Conservation (phyloP, 75 land plant genomes). For the Pinus albicaulis region DNA sequence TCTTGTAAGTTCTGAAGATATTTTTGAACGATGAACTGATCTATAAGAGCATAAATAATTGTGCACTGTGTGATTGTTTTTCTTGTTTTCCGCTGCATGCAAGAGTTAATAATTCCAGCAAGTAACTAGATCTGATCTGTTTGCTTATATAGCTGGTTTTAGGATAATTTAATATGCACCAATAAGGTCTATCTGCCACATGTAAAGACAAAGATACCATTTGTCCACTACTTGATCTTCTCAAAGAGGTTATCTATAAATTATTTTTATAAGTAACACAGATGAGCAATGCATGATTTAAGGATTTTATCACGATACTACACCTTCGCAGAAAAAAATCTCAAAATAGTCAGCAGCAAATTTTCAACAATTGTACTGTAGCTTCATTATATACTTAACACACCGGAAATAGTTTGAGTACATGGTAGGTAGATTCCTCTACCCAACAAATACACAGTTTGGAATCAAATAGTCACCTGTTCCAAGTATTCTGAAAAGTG, state of each 20-base stretch:
- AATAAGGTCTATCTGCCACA: not conserved
- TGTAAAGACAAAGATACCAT: too few relatives aligned
- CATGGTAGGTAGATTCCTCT: not conserved
- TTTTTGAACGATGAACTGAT: too few relatives aligned
- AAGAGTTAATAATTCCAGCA: too few relatives aligned
- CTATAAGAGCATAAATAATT: too few relatives aligned
- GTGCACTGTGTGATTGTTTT: too few relatives aligned
- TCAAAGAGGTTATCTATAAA: not conserved
- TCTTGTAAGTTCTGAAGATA: too few relatives aligned
- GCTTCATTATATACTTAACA: not conserved
- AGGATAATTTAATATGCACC: too few relatives aligned
- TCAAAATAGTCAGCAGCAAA: not conserved
- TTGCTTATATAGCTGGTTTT: too few relatives aligned
- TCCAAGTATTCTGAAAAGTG: slow-evolving; percentile 70
- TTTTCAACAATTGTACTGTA: not conserved
- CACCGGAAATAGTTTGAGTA: not conserved
- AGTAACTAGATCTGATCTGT: too few relatives aligned
- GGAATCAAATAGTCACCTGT: slow-evolving; percentile 36
- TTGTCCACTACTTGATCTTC: not conserved
- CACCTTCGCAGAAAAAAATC: not conserved
- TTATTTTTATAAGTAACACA: not conserved
- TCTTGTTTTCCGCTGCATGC: too few relatives aligned
- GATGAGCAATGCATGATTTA: not conserved
- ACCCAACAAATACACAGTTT: not conserved
- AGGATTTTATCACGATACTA: not conserved